Conservation (phyloP, 2,329 filamentous ascomycete genomes). For the Paecilomyces dactylethromorphus region DNA sequence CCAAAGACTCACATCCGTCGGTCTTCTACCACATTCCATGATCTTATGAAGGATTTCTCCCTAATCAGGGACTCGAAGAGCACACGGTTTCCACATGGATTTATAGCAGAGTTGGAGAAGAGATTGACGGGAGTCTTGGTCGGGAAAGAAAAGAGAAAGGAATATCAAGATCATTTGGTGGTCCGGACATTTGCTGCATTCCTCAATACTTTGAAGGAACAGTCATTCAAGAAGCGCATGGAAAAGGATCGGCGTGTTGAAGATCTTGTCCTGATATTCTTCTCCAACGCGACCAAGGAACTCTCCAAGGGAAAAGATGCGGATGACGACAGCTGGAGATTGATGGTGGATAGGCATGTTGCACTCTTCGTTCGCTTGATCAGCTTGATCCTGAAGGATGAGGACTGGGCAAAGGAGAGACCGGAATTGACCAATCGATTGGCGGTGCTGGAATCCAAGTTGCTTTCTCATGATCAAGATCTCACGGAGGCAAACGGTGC, state of each 20-base stretch:
- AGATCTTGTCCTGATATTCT: slow-evolving; percentile 91
- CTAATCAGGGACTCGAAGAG: slow-evolving; percentile 61
- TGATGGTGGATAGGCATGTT: slow-evolving; percentile 87
- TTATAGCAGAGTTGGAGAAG: slow-evolving; percentile 66
- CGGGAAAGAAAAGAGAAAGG: slow-evolving; percentile 75
- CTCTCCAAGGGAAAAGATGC: slow-evolving; percentile 68
- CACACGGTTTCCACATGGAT: slow-evolving; percentile 64
- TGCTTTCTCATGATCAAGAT: slow-evolving; percentile 90
- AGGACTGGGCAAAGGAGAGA: slow-evolving; percentile 77
- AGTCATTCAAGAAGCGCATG: slow-evolving; percentile 79
- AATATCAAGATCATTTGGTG: slow-evolving; percentile 83
- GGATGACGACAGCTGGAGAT: slow-evolving; percentile 83
- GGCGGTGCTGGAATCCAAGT: slow-evolving; percentile 80
- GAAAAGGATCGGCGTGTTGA: slow-evolving; percentile 92
- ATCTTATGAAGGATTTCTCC: slow-evolving; percentile 83
- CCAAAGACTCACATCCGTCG: slow-evolving; percentile 61
- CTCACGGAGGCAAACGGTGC: slow-evolving; percentile 59
- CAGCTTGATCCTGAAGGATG: slow-evolving; percentile 69
- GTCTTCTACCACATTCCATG: slow-evolving; percentile 65
- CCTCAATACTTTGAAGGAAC: slow-evolving; percentile 86
- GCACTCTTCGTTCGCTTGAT: slow-evolving; percentile 89
- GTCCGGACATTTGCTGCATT: slow-evolving; percentile 94
- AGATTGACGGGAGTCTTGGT: slow-evolving; percentile 73
- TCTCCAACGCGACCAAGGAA: slow-evolving; percentile 87
- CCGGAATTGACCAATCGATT: slow-evolving; percentile 77